phyloP scores from a whole-genome alignment of 2,329 filamentous ascomycete species.

The Sporothrix globosa region DNA sequence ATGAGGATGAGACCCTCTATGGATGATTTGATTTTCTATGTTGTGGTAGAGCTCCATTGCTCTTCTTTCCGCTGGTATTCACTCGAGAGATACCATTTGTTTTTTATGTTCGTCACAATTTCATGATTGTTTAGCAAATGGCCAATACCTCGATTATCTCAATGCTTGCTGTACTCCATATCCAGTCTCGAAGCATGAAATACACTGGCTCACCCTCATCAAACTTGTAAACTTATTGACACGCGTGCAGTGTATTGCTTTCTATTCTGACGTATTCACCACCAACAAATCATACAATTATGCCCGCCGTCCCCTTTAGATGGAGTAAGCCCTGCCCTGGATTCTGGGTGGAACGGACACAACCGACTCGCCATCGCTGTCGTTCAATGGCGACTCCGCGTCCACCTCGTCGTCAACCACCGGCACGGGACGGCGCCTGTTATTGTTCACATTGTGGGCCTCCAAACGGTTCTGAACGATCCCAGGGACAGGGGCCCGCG shows the following conservation, averaged over 20 bases:
- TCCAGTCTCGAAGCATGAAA: not conserved
- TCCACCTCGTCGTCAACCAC: not conserved
- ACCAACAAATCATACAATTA: too few relatives aligned
- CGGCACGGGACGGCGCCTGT: not conserved
- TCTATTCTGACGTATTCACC: too few relatives aligned
- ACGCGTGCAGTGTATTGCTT: too few relatives aligned
- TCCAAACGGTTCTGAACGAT: too few relatives aligned
- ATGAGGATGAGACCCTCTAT: not conserved
- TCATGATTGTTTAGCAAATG: not conserved
- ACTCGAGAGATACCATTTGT: not conserved
- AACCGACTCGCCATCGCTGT: not conserved
- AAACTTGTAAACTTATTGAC: too few relatives aligned
- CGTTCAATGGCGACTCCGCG: not conserved
- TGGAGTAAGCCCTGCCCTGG: not conserved
- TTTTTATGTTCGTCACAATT: not conserved
- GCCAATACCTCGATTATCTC: not conserved
- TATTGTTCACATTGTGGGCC: not conserved
- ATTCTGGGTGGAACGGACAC: not conserved
- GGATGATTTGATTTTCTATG: not conserved
- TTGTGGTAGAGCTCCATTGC: not conserved
- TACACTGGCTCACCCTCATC: not conserved
- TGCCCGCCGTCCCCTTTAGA: not conserved
- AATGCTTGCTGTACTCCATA: not conserved
- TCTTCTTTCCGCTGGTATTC: not conserved
- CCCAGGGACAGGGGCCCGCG: too few relatives aligned